Evolutionary conservation across 805 yeast genomes (phyloP).

Genomic region (Yamadazyma insecticola): DNA sequence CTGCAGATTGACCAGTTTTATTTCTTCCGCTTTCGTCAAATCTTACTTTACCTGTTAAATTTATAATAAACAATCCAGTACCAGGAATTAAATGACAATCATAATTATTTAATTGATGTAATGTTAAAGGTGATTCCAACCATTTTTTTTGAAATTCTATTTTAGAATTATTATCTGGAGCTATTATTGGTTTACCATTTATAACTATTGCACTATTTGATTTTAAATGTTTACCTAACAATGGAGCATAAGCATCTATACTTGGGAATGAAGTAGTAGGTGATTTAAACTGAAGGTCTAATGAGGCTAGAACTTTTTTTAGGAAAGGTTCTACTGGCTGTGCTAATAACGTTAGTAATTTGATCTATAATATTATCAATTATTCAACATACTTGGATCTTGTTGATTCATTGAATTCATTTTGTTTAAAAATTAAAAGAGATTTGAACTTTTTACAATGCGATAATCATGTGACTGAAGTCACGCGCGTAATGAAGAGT

Average conservation of each 20-base stretch:
- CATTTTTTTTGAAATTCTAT: conserved; percentile 54
- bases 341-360: conserved; percentile 12
- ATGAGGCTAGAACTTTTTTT: conserved; percentile 27
- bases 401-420: no score
- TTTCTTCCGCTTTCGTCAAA: conserved; percentile 75
- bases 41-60: conserved; percentile 56
- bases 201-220: conserved; percentile 49
- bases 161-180: conserved; percentile 20
- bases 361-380: not conserved
- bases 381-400: conserved; percentile 13
- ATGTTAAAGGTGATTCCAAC: conserved; percentile 53
- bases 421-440: no score
- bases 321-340: conserved; percentile 36
- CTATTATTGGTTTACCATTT: conserved; percentile 52
- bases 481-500: no score
- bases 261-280: conserved; percentile 20
- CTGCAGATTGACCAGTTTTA: conserved; percentile 60
- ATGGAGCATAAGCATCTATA: conserved; percentile 39
- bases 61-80: conserved; percentile 48
- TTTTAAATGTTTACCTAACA: conserved; percentile 48
- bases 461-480: no score
- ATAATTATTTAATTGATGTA: conserved; percentile 57
- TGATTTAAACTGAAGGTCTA: conserved; percentile 31
- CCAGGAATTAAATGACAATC: conserved; percentile 71
- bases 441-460: no score